Base-by-base conservation (phyloP, 129 eudicot species). In the Glebionis coronaria region DNA sequence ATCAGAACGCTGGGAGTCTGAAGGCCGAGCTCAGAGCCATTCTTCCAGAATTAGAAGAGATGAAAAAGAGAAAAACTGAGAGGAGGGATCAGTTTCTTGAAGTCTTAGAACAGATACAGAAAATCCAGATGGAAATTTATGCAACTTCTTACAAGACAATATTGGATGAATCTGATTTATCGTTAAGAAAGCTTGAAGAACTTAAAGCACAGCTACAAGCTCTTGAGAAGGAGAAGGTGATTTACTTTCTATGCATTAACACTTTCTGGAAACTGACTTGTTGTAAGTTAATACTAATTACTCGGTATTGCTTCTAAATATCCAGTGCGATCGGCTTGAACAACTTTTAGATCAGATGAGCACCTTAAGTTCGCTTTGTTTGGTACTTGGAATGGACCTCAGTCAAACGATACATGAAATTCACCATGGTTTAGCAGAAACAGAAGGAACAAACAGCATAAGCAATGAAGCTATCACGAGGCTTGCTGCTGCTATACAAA, bases 141-240 rank as follows among this genome's bases (percentile, higher is more conserved):
- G 35, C 71, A 51, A 45, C 87, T 46, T 53, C 78, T n/a, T 60
- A 55, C 23, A 75, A 62, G 47, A 55, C 61, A 0, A 73, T 64
- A 27, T 74, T 87, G 50, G 97, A 89, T 83, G 95, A 90, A 71
- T 72, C 77, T 62, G 97, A 94, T 75, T 61, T 94, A 16, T 86
- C 99, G 18, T 28, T 75, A 50, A 83, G 92, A 77, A 87, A 74
- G 71, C 90, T 87, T 23, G 97, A 94, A 73, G 94, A 94, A 56
- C 64, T 94, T 73, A 88, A 81, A 12, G 80, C 38, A 56, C 88
- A 90, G 44, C 72, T 89, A 63, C 90, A 82, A 79, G 81, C 82
- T 46, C 88, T 90, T 16, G 90, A 87, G 46, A 90, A 78, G 58
- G 99, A 94, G 38, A 94, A 94, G 99, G 99, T 89, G 45, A 20